A percentile compares a stretch with the other conserved stretches of the same genome.
These are phyloP conservation scores for Rhodotorula kratochvilovae DNA, from an alignment of 768 basidiomycete genomes.

Conservation along the genomic window DNA sequence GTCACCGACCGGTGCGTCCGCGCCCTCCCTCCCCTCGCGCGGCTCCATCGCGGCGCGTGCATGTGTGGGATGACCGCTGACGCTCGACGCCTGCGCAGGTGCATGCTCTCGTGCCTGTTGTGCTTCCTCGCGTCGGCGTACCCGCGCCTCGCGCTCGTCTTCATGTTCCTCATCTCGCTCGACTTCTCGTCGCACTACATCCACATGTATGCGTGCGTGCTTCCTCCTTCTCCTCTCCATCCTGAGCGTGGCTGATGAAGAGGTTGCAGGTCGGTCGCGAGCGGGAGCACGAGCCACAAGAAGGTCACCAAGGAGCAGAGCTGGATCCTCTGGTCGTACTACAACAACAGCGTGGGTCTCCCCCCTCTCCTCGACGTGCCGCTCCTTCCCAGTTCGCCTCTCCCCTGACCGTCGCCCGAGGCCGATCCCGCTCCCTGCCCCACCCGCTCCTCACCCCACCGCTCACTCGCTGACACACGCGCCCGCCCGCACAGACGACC, in stretches of 20 bases:
- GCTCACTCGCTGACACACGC: background rate
- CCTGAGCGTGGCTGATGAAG: too few species aligned
- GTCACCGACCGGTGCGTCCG: constrained; percentile 83
- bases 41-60: too few species aligned
- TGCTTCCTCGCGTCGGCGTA: constrained; percentile 90
- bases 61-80: background rate
- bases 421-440: background rate
- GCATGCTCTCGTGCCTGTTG: constrained; percentile 89
- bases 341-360: constrained; percentile 59
- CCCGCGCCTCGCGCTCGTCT: constrained; percentile 72
- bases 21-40: background rate
- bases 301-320: constrained; percentile 86
- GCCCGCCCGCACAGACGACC: constrained; percentile 56
- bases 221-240: background rate
- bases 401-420: background rate
- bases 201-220: constrained; percentile 94
- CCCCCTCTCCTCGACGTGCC: background rate
- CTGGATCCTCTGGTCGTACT: constrained; percentile 84
- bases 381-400: background rate
- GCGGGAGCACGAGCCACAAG: constrained; percentile 90
- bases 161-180: constrained; percentile 92
- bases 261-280: constrained; percentile 72
- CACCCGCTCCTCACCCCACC: too few species aligned
- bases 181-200: constrained; percentile 99
- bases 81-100: constrained; percentile 57